These are phyloP conservation scores for Suillus plorans DNA, from an alignment of 768 basidiomycete species.

Conservation along the genomic window DNA sequence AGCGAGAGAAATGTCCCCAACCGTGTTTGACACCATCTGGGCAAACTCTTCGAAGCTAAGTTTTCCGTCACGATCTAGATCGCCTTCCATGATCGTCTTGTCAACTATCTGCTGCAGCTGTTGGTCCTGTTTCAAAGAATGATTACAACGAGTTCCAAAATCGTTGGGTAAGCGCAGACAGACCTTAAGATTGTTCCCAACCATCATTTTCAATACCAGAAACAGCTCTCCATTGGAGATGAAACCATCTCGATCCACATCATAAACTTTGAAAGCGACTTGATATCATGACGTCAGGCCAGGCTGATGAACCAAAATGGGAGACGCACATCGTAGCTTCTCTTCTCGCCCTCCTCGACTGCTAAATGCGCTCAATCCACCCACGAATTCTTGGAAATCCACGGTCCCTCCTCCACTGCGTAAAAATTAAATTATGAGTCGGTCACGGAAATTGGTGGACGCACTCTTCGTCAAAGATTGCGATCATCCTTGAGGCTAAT, in stretches of 20 bases:
- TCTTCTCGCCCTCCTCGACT: slow-evolving; percentile 96
- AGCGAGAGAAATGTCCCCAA: slow-evolving; percentile 34
- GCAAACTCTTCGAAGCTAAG: slow-evolving; percentile 97
- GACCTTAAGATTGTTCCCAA: slow-evolving; percentile 97
- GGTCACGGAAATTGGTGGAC: slow-evolving; percentile 34
- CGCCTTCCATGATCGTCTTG: slow-evolving; percentile 99
- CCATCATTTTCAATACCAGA: slow-evolving; percentile 99
- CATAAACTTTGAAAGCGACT: slow-evolving; percentile 99
- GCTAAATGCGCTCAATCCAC: slow-evolving; percentile 95
- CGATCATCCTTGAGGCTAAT: slow-evolving; percentile 95
- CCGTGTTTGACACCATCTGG: slow-evolving; percentile 95
- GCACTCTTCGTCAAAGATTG: slow-evolving; percentile 99
- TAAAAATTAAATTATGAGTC: slow-evolving; percentile 2
- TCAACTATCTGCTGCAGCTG: slow-evolving; percentile 99
- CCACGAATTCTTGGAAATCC: slow-evolving; percentile 99
- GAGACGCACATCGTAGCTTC: slow-evolving; percentile 84
- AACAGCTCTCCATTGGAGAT: slow-evolving; percentile 99
- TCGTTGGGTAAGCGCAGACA: neutral
- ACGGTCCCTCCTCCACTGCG: slow-evolving; percentile 94
- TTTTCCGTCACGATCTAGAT: slow-evolving; percentile 97
- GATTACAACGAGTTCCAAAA: no score
- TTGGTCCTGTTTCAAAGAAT: slow-evolving; percentile 64
- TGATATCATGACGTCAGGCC: slow-evolving; percentile 3
- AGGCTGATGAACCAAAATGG: slow-evolving; percentile 8
- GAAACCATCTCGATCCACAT: slow-evolving; percentile 95